Evolutionary conservation across 352 stramenopile genomes (phyloP).

Genomic region (Blastocystis sp.): DNA sequence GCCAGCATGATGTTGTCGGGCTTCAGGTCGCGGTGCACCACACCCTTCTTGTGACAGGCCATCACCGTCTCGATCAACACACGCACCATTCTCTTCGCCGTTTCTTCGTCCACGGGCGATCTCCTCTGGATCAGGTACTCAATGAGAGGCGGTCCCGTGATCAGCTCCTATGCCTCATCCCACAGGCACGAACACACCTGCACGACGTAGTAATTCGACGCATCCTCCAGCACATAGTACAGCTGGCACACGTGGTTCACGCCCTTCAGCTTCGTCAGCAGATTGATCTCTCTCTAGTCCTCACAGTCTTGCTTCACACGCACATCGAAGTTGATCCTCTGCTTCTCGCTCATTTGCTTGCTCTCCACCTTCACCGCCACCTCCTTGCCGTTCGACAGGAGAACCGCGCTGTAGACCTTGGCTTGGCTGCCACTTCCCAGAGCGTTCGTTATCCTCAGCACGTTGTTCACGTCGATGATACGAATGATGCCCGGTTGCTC

Average conservation of each 20-base stretch:
- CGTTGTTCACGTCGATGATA: not conserved
- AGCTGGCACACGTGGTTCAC: not conserved
- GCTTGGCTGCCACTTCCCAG: not conserved
- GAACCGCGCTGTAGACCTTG: not conserved
- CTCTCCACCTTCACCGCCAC: not conserved
- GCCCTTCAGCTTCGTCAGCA: not conserved
- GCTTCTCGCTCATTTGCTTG: not conserved
- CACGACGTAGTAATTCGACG: not conserved
- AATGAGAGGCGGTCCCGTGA: not conserved
- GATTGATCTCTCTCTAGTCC: not conserved
- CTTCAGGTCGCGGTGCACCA: slow-evolving; percentile 91
- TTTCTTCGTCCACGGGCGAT: not conserved
- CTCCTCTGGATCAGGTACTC: not conserved
- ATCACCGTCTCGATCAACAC: not conserved
- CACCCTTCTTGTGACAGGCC: slow-evolving; percentile 17
- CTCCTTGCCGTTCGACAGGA: not conserved
- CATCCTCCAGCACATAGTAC: not conserved
- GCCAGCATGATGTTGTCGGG: slow-evolving; percentile 88
- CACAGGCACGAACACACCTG: not conserved
- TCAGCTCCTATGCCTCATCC: not conserved
- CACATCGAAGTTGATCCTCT: not conserved
- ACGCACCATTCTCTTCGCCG: not conserved
- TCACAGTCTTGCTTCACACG: not conserved
- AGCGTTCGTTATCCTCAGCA: not conserved
- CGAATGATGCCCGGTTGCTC: not conserved